Evolutionary conservation across 2,329 filamentous ascomycete genomes (phyloP).

Genomic region (Ophiocordyceps camponoti-leonardi): DNA sequence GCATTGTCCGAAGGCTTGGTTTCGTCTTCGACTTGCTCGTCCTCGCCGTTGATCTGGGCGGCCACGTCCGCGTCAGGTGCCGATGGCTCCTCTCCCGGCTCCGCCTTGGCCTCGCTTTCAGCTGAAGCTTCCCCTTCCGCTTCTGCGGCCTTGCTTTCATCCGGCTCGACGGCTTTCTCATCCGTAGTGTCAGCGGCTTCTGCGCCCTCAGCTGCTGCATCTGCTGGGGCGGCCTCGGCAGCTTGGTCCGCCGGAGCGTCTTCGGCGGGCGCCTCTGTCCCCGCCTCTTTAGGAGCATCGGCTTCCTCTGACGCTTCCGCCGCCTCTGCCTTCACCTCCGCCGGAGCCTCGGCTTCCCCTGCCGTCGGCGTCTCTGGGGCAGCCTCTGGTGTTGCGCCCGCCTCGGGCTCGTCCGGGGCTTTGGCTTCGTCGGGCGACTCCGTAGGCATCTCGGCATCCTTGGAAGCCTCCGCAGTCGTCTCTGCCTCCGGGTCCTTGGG

Average conservation of each 20-base stretch:
- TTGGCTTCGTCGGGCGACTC: background rate
- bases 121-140: background rate
- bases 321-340: slow-evolving; percentile 1
- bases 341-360: background rate
- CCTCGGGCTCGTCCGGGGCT: background rate
- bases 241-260: background rate
- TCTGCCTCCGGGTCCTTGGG: background rate
- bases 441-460: background rate
- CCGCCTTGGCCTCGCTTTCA: slow-evolving; percentile 1
- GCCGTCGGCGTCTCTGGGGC: no score
- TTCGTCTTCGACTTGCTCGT: background rate
- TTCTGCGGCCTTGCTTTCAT: background rate
- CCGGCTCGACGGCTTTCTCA: background rate
- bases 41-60: background rate
- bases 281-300: background rate
- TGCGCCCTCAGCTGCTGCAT: background rate
- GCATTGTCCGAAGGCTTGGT: background rate
- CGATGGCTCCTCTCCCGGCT: background rate
- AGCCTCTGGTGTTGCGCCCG: slow-evolving; percentile 2
- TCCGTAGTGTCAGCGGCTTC: background rate
- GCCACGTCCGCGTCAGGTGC: background rate
- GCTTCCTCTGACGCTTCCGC: background rate
- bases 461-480: background rate
- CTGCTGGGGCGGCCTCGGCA: background rate
- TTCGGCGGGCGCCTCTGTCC: background rate